Evolutionary conservation across 2,329 filamentous ascomycete species (phyloP), one percentile per base, ranked within the genome.

Genomic region (Botryotinia convoluta): DNA sequence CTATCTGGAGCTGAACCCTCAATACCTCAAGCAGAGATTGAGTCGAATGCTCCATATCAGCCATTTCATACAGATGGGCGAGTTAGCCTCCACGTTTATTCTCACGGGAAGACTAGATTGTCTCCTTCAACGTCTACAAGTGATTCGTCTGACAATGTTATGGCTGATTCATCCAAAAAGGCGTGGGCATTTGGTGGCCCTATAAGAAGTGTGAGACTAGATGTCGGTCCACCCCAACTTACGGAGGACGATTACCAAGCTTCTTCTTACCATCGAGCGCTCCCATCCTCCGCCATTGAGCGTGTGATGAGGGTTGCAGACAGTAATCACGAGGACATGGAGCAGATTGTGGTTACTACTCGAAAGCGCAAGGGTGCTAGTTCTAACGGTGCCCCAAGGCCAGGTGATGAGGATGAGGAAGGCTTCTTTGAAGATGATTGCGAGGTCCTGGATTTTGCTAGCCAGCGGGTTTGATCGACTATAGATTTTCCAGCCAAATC

Each of bases 341-440:
- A 94, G 83, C 90, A 95, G 81, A 92, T 96, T 74, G 91, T 97
- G 61, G 91, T 95, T 29, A 97, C 93, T 26, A 95, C 93, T 3
- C 87, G 93, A 74, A 87, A 92, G 70, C 89, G 93, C 74, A 88
- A 89, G 78, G 89, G 87, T 59, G 84, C 69, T 85, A 87, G 70
- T 79, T 81, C 80, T 57, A 81, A 83, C 54, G 81, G 83, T 26
- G 84, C 42, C 42, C 42, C 14, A 22, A 32, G 85, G 44, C 80
- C 82, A 57, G 76, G 74, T 32, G 82, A 81, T 64, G 90, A 90
- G 62, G 92, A 93, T 73, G 90, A 91, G 72, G 88, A 89, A 71
- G 92, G 92, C 3, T 97, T 97, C 82, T 97, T 97, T 79, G 94
- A 97, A 83, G 93, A 97, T 81, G 94, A 97, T 80, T 96, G 93